Percentiles rank a stretch among this genome's conserved stretches.
Evolutionary conservation across 2,329 filamentous ascomycete species (phyloP).

Genomic region (Aspergillus japonicus): DNA sequence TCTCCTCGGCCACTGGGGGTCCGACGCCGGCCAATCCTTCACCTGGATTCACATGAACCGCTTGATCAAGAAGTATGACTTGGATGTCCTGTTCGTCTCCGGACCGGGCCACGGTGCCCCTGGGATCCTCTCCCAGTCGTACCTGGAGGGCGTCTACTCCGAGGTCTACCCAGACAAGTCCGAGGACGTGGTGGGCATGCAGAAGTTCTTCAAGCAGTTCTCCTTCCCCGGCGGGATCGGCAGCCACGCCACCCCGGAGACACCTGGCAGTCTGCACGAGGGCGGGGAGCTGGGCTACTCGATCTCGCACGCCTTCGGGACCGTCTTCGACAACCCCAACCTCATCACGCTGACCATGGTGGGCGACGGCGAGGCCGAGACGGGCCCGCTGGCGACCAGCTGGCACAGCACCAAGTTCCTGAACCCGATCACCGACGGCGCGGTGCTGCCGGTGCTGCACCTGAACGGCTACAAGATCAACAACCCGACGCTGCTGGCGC

Average conservation of each 20-base stretch:
- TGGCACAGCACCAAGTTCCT: conserved; percentile 84
- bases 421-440: conserved; percentile 74
- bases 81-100: conserved; percentile 71
- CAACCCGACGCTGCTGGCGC: conserved; percentile 71
- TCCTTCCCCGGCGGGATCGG: conserved; percentile 78
- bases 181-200: conserved; percentile 66
- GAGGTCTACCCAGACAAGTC: conserved; percentile 75
- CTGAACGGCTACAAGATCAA: conserved; percentile 86
- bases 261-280: conserved; percentile 73
- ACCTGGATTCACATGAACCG: conserved; percentile 81
- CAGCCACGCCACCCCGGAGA: conserved; percentile 76
- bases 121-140: conserved; percentile 71
- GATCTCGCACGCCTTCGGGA: conserved; percentile 74
- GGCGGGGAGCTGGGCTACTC: conserved; percentile 81
- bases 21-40: conserved; percentile 76
- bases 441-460: conserved; percentile 73
- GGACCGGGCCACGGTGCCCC: conserved; percentile 77
- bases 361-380: conserved; percentile 79
- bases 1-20: conserved; percentile 75
- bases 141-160: conserved; percentile 73
- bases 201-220: conserved; percentile 78
- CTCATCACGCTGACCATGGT: conserved; percentile 76
- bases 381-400: conserved; percentile 72
- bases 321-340: conserved; percentile 72
- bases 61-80: conserved; percentile 75